Evolutionary conservation across 305 asterid genomes (phyloP).

Genomic region (Rubia peregrina): DNA sequence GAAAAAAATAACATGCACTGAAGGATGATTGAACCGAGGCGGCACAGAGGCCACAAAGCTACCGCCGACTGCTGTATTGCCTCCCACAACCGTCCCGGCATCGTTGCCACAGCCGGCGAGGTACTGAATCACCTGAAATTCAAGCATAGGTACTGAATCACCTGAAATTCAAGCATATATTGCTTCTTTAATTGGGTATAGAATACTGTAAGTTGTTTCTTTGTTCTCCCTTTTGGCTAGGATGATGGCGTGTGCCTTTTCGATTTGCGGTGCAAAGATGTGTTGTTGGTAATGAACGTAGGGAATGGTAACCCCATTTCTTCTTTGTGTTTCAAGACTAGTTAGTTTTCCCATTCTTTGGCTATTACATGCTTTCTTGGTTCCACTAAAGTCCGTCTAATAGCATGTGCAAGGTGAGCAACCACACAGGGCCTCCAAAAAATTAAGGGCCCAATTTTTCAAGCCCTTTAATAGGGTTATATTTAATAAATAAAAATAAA

Average conservation of each 20-base stretch:
- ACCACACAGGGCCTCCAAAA: no score
- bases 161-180: neutral
- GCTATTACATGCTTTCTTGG: neutral
- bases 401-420: no score
- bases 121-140: conserved; percentile 24
- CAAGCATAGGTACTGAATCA: conserved; percentile 33
- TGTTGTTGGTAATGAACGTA: conserved; percentile 47
- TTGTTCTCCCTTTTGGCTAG: conserved; percentile 22
- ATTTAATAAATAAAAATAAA: no score
- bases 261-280: conserved; percentile 83
- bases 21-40: conserved; percentile 54
- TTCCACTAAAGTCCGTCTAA: neutral
- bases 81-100: conserved; percentile 60
- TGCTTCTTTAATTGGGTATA: neutral
- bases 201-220: neutral
- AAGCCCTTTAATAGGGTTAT: no score
- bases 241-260: conserved; percentile 74
- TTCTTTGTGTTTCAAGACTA: conserved; percentile 75
- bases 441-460: no score
- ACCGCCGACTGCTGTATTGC: conserved; percentile 76
- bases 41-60: conserved; percentile 60
- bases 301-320: conserved; percentile 60
- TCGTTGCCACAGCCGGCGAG: conserved; percentile 77
- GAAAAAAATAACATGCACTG: neutral
- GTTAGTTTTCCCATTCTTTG: conserved; percentile 28